Conservation (phyloP, 1,284 basidiomycete genomes). For the Trichosporon sp. region DNA sequence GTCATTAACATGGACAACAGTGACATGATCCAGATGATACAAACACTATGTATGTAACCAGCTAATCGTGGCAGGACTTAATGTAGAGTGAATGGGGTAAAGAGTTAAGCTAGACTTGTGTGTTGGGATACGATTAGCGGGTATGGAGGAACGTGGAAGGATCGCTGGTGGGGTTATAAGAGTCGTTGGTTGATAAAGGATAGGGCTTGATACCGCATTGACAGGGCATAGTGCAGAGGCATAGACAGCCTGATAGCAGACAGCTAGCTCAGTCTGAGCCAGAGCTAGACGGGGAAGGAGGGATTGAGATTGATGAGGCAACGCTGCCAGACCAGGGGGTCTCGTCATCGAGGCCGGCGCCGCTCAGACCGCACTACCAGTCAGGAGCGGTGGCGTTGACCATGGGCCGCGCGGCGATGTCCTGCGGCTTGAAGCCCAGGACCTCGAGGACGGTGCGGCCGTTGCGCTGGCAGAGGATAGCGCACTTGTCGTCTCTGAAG, state of each 20-base stretch:
- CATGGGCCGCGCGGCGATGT: conserved; percentile 15
- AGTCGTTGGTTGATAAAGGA: not conserved
- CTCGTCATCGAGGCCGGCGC: too few species aligned
- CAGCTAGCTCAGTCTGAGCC: not conserved
- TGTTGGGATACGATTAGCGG: not conserved
- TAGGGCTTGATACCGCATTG: not conserved
- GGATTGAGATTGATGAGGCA: not conserved
- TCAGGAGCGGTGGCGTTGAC: conserved; percentile 13
- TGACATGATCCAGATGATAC: conserved; percentile 5
- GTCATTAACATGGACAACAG: not conserved
- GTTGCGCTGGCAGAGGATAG: conserved; percentile 74
- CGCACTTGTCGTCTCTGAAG: conserved; percentile 71
- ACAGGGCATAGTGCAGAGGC: not conserved
- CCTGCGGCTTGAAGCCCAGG: conserved; percentile 45
- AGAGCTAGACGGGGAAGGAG: not conserved
- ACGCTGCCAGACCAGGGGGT: too few species aligned
- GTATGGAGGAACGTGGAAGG: not conserved
- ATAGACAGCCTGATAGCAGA: not conserved
- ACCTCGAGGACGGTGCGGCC: conserved; percentile 89
- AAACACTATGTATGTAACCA: conserved; percentile 6
- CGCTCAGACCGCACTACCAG: conserved; percentile 10
- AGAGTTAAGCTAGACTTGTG: not conserved
- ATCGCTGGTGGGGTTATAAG: not conserved
- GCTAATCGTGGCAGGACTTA: not conserved
- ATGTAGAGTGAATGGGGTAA: not conserved